phyloP scores from a whole-genome alignment of 2,329 filamentous ascomycete genomes.

The Trichoderma semiorbis region DNA sequence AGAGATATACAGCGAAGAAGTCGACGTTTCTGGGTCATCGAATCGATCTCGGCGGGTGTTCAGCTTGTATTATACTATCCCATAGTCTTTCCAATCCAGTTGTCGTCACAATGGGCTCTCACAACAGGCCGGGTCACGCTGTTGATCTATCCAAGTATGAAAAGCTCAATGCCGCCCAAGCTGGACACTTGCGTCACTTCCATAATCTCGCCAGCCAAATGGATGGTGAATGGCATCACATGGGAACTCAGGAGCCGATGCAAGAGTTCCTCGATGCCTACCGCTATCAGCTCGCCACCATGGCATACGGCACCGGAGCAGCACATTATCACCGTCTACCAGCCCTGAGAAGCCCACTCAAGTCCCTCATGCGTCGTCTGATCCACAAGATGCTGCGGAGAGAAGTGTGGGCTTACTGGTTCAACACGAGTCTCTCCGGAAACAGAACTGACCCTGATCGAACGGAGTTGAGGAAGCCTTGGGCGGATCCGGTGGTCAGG shows the following conservation, averaged over 20 bases:
- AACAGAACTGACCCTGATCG: constrained; percentile 34
- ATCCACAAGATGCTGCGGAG: constrained; percentile 41
- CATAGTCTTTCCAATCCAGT: neutral
- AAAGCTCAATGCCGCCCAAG: constrained; percentile 26
- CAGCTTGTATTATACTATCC: neutral
- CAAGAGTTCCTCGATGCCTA: constrained; percentile 38
- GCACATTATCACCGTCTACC: constrained; percentile 40
- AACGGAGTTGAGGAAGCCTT: constrained; percentile 38
- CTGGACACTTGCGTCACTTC: constrained; percentile 36
- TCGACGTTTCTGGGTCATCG: neutral
- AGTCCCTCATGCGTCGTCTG: constrained; percentile 31
- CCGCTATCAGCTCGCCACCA: constrained; percentile 40
- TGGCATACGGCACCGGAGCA: constrained; percentile 36
- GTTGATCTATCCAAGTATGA: constrained; percentile 18
- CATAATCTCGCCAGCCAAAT: constrained; percentile 32
- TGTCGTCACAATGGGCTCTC: neutral
- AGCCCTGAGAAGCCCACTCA: constrained; percentile 33
- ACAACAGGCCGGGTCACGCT: neutral
- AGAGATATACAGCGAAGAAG: neutral
- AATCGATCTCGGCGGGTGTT: neutral
- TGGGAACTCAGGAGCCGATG: constrained; percentile 34
- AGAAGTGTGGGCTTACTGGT: constrained; percentile 44
- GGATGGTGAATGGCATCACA: constrained; percentile 31
- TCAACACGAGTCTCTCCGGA: constrained; percentile 35
- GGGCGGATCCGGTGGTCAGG: constrained; percentile 38